phyloP scores from a whole-genome alignment of 2,329 filamentous ascomycete genomes.

The Alternaria tenuissima region DNA sequence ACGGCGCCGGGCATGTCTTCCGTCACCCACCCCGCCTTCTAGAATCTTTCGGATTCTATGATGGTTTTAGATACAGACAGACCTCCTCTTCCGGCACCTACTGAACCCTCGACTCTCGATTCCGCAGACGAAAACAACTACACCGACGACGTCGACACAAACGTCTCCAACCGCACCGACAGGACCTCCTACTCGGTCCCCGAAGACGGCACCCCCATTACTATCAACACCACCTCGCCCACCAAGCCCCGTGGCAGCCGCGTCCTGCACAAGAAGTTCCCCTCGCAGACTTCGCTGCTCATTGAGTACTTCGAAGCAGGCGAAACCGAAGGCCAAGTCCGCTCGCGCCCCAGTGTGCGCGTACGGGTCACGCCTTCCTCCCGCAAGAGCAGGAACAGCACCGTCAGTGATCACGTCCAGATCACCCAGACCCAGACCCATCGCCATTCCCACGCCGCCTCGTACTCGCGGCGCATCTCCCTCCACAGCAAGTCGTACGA shows the following conservation, averaged over 20 bases:
- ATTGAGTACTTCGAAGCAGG: slow-evolving; percentile 95
- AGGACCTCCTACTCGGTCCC: slow-evolving; percentile 80
- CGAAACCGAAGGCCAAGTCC: slow-evolving; percentile 67
- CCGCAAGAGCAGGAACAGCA: slow-evolving; percentile 58
- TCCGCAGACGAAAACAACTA: slow-evolving; percentile 63
- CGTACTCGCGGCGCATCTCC: slow-evolving; percentile 72
- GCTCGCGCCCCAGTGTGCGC: slow-evolving; percentile 81
- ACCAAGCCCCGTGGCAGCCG: slow-evolving; percentile 66
- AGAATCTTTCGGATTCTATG: slow-evolving; percentile 41
- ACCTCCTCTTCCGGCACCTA: slow-evolving; percentile 79
- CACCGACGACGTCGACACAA: slow-evolving; percentile 66
- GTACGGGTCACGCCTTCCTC: slow-evolving; percentile 78
- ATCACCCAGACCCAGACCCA: slow-evolving; percentile 76
- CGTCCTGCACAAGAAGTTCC: slow-evolving; percentile 59
- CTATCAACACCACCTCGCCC: slow-evolving; percentile 80
- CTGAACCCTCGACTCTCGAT: slow-evolving; percentile 72
- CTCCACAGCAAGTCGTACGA: slow-evolving; percentile 59
- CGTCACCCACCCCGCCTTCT: slow-evolving; percentile 36
- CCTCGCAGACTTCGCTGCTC: slow-evolving; percentile 86
- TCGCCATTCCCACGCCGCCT: slow-evolving; percentile 72
- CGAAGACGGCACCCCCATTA: slow-evolving; percentile 89
- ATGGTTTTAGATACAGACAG: slow-evolving; percentile 57
- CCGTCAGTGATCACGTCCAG: slow-evolving; percentile 79
- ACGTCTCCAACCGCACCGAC: slow-evolving; percentile 73
- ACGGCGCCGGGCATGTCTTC: slow-evolving; percentile 42